Percentiles rank a stretch among this genome's conserved stretches.
phyloP scores from a whole-genome alignment of 805 yeast genomes.

The Metschnikowia bowlesiae region DNA sequence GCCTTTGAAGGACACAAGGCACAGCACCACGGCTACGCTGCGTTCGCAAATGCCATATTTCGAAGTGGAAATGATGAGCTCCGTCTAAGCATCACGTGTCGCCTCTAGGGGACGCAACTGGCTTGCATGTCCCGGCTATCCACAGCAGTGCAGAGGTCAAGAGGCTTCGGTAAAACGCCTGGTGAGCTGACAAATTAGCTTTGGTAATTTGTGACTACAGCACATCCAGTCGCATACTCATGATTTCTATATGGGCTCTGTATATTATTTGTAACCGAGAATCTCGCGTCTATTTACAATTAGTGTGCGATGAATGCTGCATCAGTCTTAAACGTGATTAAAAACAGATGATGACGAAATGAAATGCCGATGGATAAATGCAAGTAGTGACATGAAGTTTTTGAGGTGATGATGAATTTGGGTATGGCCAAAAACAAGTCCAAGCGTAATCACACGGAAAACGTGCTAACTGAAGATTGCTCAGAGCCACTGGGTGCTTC shows the following conservation, averaged over 20 bases:
- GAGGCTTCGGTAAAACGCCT: too few species aligned
- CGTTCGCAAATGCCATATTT: too few species aligned
- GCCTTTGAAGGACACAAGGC: too few species aligned
- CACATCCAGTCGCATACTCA: background rate
- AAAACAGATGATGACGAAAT: conserved; percentile 3
- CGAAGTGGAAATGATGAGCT: background rate
- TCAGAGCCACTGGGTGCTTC: conserved; percentile 24
- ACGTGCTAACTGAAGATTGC: conserved; percentile 2
- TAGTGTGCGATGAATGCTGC: conserved; percentile 1
- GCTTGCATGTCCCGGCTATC: too few species aligned
- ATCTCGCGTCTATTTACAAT: conserved; percentile 1
- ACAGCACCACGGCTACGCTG: too few species aligned
- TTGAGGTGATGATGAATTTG: background rate
- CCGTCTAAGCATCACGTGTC: background rate
- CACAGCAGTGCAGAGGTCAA: too few species aligned
- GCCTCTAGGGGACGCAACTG: background rate
- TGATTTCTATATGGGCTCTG: background rate
- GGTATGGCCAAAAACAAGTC: background rate
- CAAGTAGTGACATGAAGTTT: conserved; percentile 1
- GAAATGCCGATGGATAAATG: conserved; percentile 2
- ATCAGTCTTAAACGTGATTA: background rate
- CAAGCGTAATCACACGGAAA: conserved; percentile 1
- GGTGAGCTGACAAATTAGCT: background rate
- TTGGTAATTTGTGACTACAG: background rate
- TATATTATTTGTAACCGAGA: background rate